Evolutionary conservation across 1,284 basidiomycete genomes (phyloP).

Genomic region (Bjerkandera adusta): DNA sequence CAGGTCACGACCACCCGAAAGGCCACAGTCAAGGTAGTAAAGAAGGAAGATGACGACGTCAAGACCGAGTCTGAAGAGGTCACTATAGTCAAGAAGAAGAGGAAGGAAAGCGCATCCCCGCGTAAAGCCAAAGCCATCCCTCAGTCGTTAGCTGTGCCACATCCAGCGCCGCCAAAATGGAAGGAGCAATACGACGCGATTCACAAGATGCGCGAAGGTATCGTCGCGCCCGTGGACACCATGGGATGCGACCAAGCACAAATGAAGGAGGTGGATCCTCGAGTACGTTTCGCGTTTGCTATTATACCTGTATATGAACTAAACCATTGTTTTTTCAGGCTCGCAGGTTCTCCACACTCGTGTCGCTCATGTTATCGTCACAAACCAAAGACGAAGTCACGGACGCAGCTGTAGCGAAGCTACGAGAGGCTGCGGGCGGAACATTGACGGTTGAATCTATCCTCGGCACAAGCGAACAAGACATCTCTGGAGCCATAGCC

Average conservation of each 20-base stretch:
- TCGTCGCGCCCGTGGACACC: conserved; percentile 85
- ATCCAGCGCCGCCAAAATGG: conserved; percentile 76
- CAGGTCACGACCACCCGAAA: background rate
- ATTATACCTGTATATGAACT: background rate
- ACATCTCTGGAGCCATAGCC: conserved; percentile 73
- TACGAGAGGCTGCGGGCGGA: conserved; percentile 75
- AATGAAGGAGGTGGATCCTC: conserved; percentile 58
- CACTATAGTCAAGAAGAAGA: conserved; percentile 14
- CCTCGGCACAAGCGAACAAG: conserved; percentile 58
- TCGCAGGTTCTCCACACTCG: conserved; percentile 79
- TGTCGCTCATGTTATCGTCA: conserved; percentile 93
- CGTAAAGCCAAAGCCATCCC: conserved; percentile 48
- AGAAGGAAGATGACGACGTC: background rate
- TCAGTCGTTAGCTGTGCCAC: conserved; percentile 60
- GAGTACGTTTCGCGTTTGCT: conserved; percentile 40
- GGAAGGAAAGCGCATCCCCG: conserved; percentile 24
- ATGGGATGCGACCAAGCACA: conserved; percentile 85
- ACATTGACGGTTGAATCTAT: conserved; percentile 77
- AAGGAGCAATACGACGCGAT: conserved; percentile 74
- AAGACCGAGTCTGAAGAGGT: conserved; percentile 1
- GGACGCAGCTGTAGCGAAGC: conserved; percentile 76
- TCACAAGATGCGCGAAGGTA: conserved; percentile 70
- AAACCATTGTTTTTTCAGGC: conserved; percentile 44
- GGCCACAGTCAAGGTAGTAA: conserved; percentile 12
- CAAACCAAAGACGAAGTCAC: conserved; percentile 96